Conservation (phyloP, 176 grass and related monocot genomes). For the Urochloa ruziziensis region DNA sequence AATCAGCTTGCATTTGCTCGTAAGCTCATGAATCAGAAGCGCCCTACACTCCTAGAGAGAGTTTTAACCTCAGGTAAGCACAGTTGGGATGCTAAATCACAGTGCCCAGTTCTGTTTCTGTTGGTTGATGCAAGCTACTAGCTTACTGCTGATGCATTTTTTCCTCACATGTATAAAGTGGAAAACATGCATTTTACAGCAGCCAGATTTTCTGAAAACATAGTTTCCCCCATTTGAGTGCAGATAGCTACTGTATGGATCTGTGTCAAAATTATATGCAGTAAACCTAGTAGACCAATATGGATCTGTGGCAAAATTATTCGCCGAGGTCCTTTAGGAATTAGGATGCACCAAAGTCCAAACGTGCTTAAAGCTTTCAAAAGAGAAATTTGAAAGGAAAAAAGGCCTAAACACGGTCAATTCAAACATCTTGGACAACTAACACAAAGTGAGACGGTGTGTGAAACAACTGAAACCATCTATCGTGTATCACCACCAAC, state of each 20-base stretch:
- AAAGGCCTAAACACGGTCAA: neutral
- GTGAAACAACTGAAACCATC: neutral
- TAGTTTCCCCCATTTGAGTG: neutral
- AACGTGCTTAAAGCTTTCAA: neutral
- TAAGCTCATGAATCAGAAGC: neutral
- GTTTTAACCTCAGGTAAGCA: neutral
- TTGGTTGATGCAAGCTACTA: neutral
- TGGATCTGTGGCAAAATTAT: neutral
- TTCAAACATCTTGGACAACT: neutral
- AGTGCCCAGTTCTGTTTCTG: neutral
- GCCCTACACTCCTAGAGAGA: neutral
- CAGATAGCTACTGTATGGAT: neutral
- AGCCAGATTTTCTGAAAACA: neutral
- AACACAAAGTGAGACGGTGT: neutral
- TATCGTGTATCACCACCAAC: neutral
- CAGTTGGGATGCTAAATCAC: neutral
- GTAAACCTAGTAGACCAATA: neutral
- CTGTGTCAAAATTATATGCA: neutral
- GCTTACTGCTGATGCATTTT: neutral
- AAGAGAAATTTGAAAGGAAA: neutral
- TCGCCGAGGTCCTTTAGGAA: neutral
- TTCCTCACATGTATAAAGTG: neutral
- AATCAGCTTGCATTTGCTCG: neutral
- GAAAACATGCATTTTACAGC: neutral
- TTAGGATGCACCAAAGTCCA: neutral